A percentile compares a stretch with the other conserved stretches of the same genome.
Conservation (phyloP, 805 yeast species). For the Hanseniaspora singularis region DNA sequence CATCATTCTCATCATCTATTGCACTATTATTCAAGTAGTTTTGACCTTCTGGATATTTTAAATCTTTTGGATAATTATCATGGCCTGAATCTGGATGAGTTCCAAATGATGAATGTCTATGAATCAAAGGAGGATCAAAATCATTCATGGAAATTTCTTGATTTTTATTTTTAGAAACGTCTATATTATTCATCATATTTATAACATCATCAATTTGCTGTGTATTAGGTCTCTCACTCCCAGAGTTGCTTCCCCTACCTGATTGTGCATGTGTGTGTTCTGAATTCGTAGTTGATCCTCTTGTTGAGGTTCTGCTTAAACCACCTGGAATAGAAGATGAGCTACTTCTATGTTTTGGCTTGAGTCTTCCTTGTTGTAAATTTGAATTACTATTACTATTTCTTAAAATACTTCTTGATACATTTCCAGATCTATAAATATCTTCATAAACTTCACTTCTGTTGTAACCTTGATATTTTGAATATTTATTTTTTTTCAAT, state of each 20-base stretch:
- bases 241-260: constrained; percentile 18
- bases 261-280: constrained; percentile 19
- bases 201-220: constrained; percentile 11
- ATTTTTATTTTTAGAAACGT: constrained; percentile 13
- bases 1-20: constrained; percentile 1
- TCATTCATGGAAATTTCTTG: background rate
- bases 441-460: constrained; percentile 13
- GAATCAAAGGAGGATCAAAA: constrained; percentile 5
- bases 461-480: constrained; percentile 2
- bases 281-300: constrained; percentile 13
- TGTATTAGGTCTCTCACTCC: constrained; percentile 16
- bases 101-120: constrained; percentile 13
- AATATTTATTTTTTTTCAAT: background rate
- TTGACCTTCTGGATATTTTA: constrained; percentile 2
- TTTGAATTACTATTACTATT: constrained; percentile 7
- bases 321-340: constrained; percentile 9
- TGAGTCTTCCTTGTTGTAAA: background rate
- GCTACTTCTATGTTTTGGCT: background rate
- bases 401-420: constrained; percentile 11
- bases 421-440: constrained; percentile 11
- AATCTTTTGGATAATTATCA: constrained; percentile 1
- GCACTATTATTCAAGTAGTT: constrained; percentile 2
- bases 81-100: constrained; percentile 1
- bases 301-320: constrained; percentile 11
- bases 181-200: constrained; percentile 23